Evolutionary conservation across 139 green algal genomes (phyloP).

Genomic region (Closterium sp.): DNA sequence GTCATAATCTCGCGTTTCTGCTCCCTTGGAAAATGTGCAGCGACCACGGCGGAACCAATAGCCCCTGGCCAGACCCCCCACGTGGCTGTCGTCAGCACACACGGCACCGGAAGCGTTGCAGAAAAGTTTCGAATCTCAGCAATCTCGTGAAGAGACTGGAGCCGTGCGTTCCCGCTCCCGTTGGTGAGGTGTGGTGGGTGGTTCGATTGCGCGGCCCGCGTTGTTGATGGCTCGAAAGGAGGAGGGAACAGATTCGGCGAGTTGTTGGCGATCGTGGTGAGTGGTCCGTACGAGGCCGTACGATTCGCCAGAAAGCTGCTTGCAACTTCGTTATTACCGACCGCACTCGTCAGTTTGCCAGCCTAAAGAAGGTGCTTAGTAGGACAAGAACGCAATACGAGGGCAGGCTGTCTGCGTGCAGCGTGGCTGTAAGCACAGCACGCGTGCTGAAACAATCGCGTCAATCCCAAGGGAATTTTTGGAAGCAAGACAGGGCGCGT

Average conservation of each 20-base stretch:
- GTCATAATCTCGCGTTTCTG: neutral
- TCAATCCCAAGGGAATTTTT: neutral
- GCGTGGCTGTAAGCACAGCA: neutral
- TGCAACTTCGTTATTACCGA: neutral
- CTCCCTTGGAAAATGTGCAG: neutral
- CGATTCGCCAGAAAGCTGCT: neutral
- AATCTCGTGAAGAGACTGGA: no score
- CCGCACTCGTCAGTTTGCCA: neutral
- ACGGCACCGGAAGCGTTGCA: no score
- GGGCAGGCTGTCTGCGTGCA: neutral
- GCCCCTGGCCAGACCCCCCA: no score
- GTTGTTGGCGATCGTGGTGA: neutral
- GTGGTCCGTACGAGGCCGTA: neutral
- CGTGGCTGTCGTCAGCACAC: no score
- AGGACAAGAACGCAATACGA: neutral
- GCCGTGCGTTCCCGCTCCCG: no score
- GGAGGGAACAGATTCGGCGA: neutral
- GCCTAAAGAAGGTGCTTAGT: neutral
- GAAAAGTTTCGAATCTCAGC: no score
- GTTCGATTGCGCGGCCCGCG: no score
- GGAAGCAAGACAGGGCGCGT: no score
- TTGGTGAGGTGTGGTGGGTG: no score
- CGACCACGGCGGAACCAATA: no score
- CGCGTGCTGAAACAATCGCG: neutral
- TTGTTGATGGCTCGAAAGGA: neutral